Conservation (phyloP, 257 asterid species). For the Leptodermis oblonga region DNA sequence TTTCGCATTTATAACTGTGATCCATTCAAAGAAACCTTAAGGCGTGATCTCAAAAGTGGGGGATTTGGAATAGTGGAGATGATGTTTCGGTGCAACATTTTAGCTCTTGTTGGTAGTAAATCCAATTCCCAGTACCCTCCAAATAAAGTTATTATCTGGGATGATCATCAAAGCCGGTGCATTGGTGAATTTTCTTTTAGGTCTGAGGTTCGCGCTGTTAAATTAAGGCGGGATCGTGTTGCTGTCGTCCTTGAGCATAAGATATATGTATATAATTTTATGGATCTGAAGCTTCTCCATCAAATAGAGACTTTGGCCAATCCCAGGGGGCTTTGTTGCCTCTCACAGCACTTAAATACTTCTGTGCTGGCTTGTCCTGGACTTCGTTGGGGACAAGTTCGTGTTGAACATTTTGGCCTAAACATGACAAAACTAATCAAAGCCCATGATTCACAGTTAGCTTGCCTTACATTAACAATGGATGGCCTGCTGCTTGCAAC, state of each 20-base stretch:
- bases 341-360: conserved; percentile 71
- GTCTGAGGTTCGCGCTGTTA: conserved; percentile 83
- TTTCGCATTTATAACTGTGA: conserved; percentile 84
- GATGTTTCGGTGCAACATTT: conserved; percentile 84
- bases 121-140: conserved; percentile 78
- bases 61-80: conserved; percentile 91
- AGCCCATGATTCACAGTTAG: conserved; percentile 83
- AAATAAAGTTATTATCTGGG: conserved; percentile 88
- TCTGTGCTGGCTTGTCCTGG: conserved; percentile 90
- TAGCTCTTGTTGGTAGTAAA: conserved; percentile 86
- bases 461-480: conserved; percentile 76
- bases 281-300: conserved; percentile 89
- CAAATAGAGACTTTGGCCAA: conserved; percentile 81
- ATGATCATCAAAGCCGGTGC: conserved; percentile 89
- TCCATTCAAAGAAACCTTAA: conserved; percentile 83
- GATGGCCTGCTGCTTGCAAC: conserved; percentile 97
- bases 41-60: conserved; percentile 82
- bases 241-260: conserved; percentile 87
- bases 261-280: conserved; percentile 78
- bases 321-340: conserved; percentile 89
- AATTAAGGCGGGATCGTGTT: conserved; percentile 76
- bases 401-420: conserved; percentile 91
- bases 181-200: conserved; percentile 93
- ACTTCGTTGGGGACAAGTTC: conserved; percentile 74
- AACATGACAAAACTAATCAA: conserved; percentile 65